Base-by-base conservation (phyloP, 2,329 filamentous ascomycete genomes). In the Thielaviopsis punctulata region DNA sequence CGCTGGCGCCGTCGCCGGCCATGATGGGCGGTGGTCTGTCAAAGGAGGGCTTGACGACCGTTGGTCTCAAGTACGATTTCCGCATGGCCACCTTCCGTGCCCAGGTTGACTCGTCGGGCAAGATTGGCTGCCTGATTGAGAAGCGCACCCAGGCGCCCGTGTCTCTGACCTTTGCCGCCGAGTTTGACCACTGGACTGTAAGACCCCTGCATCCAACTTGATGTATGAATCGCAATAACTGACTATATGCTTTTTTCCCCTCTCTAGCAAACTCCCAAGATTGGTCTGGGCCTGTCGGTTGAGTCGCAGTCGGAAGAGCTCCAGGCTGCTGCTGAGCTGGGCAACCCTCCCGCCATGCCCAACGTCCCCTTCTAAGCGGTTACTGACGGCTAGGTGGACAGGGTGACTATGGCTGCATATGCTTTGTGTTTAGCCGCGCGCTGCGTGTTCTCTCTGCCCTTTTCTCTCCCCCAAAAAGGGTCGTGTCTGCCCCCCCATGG, bases 61-160 rank as follows among this genome's bases (percentile, higher is more conserved):
- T 96, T 61, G 92, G 90, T 62, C 86, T 88, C 65, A 98, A 98
- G 71, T 98, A 98, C 70, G 90, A 95, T 67, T 98, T 98, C 79
- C 80, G 86, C 64, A 86, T 88, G 71, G 92, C 86, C 52, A 92
- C 87, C 49, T 95, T 95, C 80, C 82, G 90, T 59, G 92, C 90
- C 45, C 92, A 98, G 71, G 77, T 96, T 61, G 92, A 98, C 70
- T 93, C 88, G 62, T 82, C 86, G 65, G 92, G 92, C 66, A 95
- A 94, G 73, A 76, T 98, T 56, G 86, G 84, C 68, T 92, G 87
- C 65, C 71, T 95, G 62, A 72, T 96, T 60, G 92, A 98, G 76
- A 96, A 95, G 80, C 83, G 88, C 63, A 86, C 98, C 62, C 88
- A 88, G 25, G 87, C 88, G 58, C 85, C 89, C 24, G 88, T 98